These are phyloP conservation scores for Fraxinus albicans DNA, from an alignment of 305 asterid species.

Conservation along the genomic window DNA sequence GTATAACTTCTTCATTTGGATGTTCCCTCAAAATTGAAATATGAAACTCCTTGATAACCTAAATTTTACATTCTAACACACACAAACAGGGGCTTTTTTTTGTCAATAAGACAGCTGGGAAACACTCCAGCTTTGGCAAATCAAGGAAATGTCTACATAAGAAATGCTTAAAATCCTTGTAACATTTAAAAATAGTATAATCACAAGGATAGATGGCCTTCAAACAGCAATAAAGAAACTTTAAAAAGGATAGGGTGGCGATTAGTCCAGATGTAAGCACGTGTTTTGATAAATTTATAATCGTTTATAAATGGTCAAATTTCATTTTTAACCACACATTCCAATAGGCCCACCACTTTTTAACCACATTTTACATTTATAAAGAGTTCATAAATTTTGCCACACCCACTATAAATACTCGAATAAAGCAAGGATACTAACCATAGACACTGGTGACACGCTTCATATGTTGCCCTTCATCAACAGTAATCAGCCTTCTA, in stretches of 20 bases:
- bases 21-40: not conserved
- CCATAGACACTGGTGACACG: conserved; percentile 30
- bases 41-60: not conserved
- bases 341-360: not conserved
- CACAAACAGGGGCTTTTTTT: not conserved
- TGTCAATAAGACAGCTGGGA: not conserved
- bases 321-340: not conserved
- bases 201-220: conserved; percentile 1
- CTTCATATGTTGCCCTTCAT: conserved; percentile 16
- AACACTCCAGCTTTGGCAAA: not conserved
- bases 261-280: not conserved
- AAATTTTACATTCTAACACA: not conserved
- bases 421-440: conserved; percentile 5
- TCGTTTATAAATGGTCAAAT: not conserved
- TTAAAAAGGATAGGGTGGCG: not conserved
- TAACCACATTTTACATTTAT: not conserved
- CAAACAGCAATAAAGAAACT: not conserved
- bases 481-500: conserved; percentile 45
- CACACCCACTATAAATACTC: not conserved
- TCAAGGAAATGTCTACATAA: not conserved
- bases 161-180: not conserved
- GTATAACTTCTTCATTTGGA: not conserved
- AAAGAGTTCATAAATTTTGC: not conserved
- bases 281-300: not conserved
- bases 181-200: not conserved